These are phyloP conservation scores for Dryas drummondii DNA, from an alignment of 306 rosid genomes.

Conservation along the genomic window DNA sequence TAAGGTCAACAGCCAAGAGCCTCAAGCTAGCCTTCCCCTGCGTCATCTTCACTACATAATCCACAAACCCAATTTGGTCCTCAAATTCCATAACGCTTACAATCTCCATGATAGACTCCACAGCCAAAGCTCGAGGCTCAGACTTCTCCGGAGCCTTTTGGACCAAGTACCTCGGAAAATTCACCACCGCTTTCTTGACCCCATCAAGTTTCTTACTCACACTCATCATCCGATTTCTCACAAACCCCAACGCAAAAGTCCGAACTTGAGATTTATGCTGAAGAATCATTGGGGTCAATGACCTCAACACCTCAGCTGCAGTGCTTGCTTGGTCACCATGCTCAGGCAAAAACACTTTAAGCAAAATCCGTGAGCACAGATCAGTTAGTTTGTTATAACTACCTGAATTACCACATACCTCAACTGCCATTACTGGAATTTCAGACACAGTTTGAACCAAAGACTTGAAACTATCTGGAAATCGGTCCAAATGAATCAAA, in stretches of 20 bases:
- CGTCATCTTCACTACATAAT: constrained; percentile 65
- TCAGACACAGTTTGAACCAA: constrained; percentile 61
- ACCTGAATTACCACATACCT: constrained; percentile 38
- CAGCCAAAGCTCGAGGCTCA: constrained; percentile 76
- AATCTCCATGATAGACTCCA: constrained; percentile 71
- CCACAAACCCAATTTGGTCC: constrained; percentile 71
- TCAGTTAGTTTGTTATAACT: constrained; percentile 36
- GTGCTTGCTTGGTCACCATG: constrained; percentile 55
- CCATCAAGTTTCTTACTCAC: constrained; percentile 34
- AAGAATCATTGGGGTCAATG: constrained; percentile 50
- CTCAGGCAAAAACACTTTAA: constrained; percentile 57
- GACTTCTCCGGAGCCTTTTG: constrained; percentile 76
- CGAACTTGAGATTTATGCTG: constrained; percentile 61
- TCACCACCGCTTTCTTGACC: constrained; percentile 62
- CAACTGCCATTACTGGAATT: constrained; percentile 47
- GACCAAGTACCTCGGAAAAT: constrained; percentile 70
- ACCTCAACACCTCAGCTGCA: constrained; percentile 72
- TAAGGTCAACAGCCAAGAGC: constrained; percentile 79
- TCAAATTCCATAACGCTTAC: constrained; percentile 46
- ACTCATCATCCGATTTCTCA: constrained; percentile 35
- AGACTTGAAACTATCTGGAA: constrained; percentile 76
- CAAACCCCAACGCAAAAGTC: constrained; percentile 58
- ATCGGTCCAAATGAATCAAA: constrained; percentile 75
- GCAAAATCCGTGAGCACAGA: constrained; percentile 53
- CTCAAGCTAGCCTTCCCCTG: constrained; percentile 70